These are phyloP conservation scores for Talaromyces sp. DNA, from an alignment of 2,329 filamentous ascomycete species.

Conservation along the genomic window DNA sequence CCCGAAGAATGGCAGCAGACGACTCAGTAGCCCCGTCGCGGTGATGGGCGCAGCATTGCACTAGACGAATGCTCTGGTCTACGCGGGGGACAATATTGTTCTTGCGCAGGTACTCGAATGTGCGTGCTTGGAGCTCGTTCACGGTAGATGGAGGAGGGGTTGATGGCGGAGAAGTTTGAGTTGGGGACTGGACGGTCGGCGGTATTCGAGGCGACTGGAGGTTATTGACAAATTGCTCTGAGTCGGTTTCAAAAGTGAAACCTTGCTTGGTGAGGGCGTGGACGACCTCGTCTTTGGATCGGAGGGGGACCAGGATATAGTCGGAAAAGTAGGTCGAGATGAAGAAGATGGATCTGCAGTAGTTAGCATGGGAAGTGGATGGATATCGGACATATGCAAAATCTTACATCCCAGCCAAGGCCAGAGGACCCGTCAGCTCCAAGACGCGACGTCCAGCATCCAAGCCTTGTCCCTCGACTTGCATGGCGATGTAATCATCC, in stretches of 20 bases:
- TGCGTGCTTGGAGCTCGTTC: constrained; percentile 73
- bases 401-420: constrained; percentile 75
- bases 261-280: constrained; percentile 70
- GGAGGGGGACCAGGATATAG: constrained; percentile 84
- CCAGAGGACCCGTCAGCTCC: constrained; percentile 83
- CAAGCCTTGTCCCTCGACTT: constrained; percentile 82
- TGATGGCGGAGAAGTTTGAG: constrained; percentile 42
- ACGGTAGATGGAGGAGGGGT: constrained; percentile 75
- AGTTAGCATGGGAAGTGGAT: constrained; percentile 9
- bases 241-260: constrained; percentile 72
- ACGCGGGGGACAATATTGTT: constrained; percentile 69
- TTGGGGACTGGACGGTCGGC: constrained; percentile 25
- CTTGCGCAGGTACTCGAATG: constrained; percentile 76
- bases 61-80: constrained; percentile 62
- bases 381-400: background rate
- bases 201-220: constrained; percentile 41
- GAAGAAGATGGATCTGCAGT: constrained; percentile 78
- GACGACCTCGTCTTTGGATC: constrained; percentile 68
- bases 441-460: constrained; percentile 88
- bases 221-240: constrained; percentile 60
- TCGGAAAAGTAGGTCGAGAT: constrained; percentile 98
- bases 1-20: constrained; percentile 33
- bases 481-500: constrained; percentile 82
- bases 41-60: constrained; percentile 71
- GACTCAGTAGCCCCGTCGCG: constrained; percentile 29